Evolutionary conservation across 1,284 basidiomycete species (phyloP).

Genomic region (Amylostereum chailletii): DNA sequence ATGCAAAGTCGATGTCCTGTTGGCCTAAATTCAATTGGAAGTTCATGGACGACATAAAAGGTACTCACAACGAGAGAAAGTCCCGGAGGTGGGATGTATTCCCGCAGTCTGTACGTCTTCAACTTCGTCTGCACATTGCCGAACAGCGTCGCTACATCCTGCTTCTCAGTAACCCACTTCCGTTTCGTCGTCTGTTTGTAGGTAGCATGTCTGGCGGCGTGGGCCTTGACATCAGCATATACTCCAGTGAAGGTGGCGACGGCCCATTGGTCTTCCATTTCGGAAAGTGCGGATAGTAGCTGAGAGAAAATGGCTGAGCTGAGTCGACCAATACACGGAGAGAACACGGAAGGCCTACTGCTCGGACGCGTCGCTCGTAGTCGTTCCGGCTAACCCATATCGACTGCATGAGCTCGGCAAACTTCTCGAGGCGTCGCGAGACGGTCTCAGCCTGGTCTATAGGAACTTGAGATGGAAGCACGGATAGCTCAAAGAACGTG

Average conservation of each 20-base stretch:
- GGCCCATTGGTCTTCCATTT: conserved; percentile 61
- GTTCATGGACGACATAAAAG: not conserved
- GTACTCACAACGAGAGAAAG: conserved; percentile 48
- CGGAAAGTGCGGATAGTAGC: conserved; percentile 58
- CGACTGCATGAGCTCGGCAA: conserved; percentile 90
- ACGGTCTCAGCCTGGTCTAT: conserved; percentile 93
- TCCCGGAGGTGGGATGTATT: conserved; percentile 76
- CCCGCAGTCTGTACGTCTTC: conserved; percentile 79
- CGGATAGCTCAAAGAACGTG: not conserved
- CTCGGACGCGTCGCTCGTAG: conserved; percentile 82
- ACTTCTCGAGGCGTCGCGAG: conserved; percentile 89
- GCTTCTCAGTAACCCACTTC: conserved; percentile 83
- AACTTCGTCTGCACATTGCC: conserved; percentile 94
- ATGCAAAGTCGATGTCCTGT: conserved; percentile 73
- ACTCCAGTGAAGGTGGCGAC: conserved; percentile 57
- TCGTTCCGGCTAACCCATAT: conserved; percentile 84
- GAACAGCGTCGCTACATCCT: conserved; percentile 83
- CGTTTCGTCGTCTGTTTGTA: conserved; percentile 88
- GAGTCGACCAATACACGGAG: not conserved
- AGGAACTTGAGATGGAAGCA: conserved; percentile 1
- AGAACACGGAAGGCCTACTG: conserved; percentile 33
- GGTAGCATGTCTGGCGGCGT: conserved; percentile 64
- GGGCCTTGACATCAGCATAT: conserved; percentile 76
- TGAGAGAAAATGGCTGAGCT: conserved; percentile 17
- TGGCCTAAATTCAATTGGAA: not conserved